Evolutionary conservation across 352 stramenopile species (phyloP), one percentile per base, ranked within the genome.

Genomic region (Globisporangium nodosum): DNA sequence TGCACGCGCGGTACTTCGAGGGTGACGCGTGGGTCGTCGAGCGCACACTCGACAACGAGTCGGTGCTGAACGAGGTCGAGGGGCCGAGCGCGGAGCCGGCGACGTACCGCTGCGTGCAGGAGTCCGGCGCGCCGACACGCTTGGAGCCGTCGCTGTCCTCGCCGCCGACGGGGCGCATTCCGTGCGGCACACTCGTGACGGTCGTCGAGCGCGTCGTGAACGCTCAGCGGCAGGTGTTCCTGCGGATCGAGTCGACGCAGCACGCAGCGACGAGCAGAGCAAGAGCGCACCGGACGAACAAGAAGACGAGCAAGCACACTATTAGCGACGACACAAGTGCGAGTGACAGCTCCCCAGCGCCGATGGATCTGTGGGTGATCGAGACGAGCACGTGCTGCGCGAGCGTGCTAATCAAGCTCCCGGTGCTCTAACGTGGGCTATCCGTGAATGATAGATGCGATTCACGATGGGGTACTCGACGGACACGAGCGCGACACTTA

Each of bases 301-400:
- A 15, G n/a, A 47, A 43, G 50, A 55, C 40, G 50, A 47, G 12
- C 35, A 46, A 18, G 42, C 42, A 24, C 20, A 21, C 3, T 30
- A n/a, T 39, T 0, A 24, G 1, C 11, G 31, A 21, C 27, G 11
- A 9, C 13, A 16, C 30, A 31, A 43, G 16, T 5, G 21, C 8
- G 31, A 24, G 18, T 31, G 30, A 18, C 49, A 16, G 31, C 21
- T 54, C 30, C 49, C 6, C n/a, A 47, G 56, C 47, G 43, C n/a
- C 46, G 45, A 49, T 18, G 11, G 49, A 60, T 3, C 60, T 76
- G 50, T 91, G 79, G 77, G 74, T 91, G 37, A 91, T 91, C 40
- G 81, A 91, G 58, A 91, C 81, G 7, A 89, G 76, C 55, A 87
- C 78, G 5, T 86, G 82, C 57, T 91, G 81, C 49, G 71, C 78